Evolutionary conservation across 805 yeast species (phyloP).

Genomic region (Metahyphopichia silvanorum): DNA sequence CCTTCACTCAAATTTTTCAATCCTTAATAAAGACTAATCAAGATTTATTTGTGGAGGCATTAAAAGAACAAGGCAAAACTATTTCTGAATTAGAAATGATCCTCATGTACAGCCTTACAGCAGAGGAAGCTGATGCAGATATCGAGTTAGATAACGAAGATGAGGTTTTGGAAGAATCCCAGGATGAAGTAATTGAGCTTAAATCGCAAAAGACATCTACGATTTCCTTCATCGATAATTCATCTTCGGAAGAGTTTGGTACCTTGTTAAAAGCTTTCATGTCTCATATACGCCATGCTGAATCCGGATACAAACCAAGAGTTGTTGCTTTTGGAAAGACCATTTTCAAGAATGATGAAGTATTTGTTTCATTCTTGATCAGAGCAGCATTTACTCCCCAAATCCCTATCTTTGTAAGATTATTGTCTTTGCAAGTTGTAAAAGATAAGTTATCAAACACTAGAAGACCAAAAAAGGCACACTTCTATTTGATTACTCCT

Average conservation of each 20-base stretch:
- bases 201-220: constrained; percentile 10
- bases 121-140: constrained; percentile 24
- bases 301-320: neutral
- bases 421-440: constrained; percentile 44
- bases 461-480: constrained; percentile 20
- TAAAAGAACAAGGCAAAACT: constrained; percentile 15
- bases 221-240: constrained; percentile 17
- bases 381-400: constrained; percentile 56
- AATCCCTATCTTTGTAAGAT: constrained; percentile 56
- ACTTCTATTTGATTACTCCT: constrained; percentile 57
- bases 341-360: constrained; percentile 37
- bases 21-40: constrained; percentile 15
- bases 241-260: constrained; percentile 38
- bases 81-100: constrained; percentile 48
- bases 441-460: constrained; percentile 30
- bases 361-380: constrained; percentile 54
- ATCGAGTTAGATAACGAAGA: constrained; percentile 31
- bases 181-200: constrained; percentile 18
- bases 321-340: constrained; percentile 3
- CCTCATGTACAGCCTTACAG: constrained; percentile 58
- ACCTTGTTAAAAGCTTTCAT: constrained; percentile 41
- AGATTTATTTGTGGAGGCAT: constrained; percentile 15
- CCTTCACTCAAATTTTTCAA: constrained; percentile 16
- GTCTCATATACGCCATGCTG: constrained; percentile 35
- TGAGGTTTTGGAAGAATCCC: constrained; percentile 9